Conservation (phyloP, 208 protist species). For the Leishmania amazonensis region DNA sequence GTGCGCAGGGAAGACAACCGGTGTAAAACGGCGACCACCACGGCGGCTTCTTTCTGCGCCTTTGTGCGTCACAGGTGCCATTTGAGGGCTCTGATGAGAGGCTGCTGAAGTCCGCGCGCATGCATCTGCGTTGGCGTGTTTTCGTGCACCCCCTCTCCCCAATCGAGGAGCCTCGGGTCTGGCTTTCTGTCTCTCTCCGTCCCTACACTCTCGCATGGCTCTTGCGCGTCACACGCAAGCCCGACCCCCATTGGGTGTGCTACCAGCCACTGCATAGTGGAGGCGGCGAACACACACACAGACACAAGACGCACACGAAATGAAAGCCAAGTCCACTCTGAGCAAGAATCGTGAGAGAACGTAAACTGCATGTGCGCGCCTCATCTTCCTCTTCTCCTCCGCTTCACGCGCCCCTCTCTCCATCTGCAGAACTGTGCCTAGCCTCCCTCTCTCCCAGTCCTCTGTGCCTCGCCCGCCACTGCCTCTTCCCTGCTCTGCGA, state of each 20-base stretch:
- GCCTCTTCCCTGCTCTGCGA: neutral
- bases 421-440: neutral
- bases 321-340: neutral
- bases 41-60: neutral
- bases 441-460: neutral
- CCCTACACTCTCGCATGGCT: neutral
- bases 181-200: neutral
- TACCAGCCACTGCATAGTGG: neutral
- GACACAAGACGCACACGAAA: neutral
- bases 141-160: neutral
- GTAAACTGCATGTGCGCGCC: neutral
- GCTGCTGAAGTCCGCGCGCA: neutral
- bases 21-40: neutral
- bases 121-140: neutral
- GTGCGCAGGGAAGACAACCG: neutral
- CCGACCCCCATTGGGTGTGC: neutral
- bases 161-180: neutral
- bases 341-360: too few species aligned
- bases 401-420: neutral
- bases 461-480: neutral
- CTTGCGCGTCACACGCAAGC: neutral
- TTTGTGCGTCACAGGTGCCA: neutral
- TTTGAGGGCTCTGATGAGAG: conserved; percentile 10
- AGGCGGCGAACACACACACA: neutral
- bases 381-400: neutral